Evolutionary conservation across 306 rosid species (phyloP), one percentile per base, ranked within the genome.

Genomic region (Canavalia gladiata): DNA sequence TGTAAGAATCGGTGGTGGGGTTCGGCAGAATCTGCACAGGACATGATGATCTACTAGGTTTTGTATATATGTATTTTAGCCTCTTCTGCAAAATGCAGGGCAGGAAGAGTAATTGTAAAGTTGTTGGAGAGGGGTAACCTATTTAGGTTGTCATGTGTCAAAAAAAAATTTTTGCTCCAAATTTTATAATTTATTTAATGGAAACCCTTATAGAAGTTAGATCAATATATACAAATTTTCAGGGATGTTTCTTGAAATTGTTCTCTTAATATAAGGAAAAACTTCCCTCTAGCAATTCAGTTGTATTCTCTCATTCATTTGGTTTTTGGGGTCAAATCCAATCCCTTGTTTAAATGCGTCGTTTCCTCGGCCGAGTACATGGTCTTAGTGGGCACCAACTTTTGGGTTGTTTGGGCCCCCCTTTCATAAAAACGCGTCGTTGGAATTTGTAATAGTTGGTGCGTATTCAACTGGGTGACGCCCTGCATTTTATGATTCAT

Each of bases 61-160:
- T 52, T 95, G 98, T 92, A 92, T 76, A 92, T 89, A 89, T 87
- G 87, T 90, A 89, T 79, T 87, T 74, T 86, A 84, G 89, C 85
- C 86, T 78, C 86, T 82, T 88, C 89, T 88, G 91, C 89, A 89
- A 79, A 86, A 91, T 84, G 97, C 94, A 85, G 92, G 83, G 85
- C 84, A 74, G 90, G 92, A 84, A 81, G 90, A 83, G 87, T 79
- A 81, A 43, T 54, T 84, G 92, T 87, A 92, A 97, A 89, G 90
- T 86, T 87, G 88, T 84, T 86, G 86, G 92, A 86, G 91, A 83
- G 89, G 75, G 78, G 84, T 88, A 88, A 90, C 87, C 82, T 85
- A 72, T 47, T 85, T 86, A 88, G 97, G 90, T 87, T 85, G 87
- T 75, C 81, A n/a, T 83, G 85, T 82, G 81, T 49, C 75, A 70